Evolutionary conservation across 2,329 filamentous ascomycete species (phyloP).

Genomic region (Xylariaceae sp.): DNA sequence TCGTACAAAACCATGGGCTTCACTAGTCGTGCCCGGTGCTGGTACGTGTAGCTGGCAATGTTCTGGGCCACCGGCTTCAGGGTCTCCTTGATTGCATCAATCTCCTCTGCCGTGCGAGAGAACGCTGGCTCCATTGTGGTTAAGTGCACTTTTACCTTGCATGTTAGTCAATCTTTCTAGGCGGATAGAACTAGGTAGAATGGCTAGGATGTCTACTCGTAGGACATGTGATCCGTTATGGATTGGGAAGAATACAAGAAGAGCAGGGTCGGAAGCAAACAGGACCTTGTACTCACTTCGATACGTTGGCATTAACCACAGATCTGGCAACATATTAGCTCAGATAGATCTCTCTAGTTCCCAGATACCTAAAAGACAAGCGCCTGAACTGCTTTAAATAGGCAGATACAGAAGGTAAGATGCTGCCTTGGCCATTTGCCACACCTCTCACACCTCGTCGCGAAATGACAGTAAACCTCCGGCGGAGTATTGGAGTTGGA

Average conservation of each 20-base stretch:
- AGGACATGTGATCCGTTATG: too few relatives aligned
- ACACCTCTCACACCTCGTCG: neutral
- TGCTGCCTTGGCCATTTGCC: neutral
- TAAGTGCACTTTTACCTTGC: conserved; percentile 56
- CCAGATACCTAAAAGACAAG: neutral
- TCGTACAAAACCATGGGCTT: conserved; percentile 83
- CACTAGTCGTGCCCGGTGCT: conserved; percentile 67
- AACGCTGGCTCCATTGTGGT: conserved; percentile 83
- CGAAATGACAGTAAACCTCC: conserved; percentile 31
- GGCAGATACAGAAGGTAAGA: neutral
- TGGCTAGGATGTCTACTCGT: too few relatives aligned
- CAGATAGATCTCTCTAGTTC: neutral
- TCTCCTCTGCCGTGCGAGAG: conserved; percentile 64
- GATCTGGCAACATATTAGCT: conserved; percentile 42
- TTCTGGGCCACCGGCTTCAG: conserved; percentile 52
- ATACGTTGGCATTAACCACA: conserved; percentile 81
- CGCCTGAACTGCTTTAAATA: neutral
- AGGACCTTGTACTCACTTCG: conserved; percentile 35
- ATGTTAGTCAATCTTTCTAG: conserved; percentile 1
- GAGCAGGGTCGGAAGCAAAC: neutral
- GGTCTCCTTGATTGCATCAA: conserved; percentile 54
- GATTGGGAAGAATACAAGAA: too few relatives aligned
- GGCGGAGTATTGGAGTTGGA: conserved; percentile 15
- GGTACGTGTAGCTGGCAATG: conserved; percentile 61
- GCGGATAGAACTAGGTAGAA: neutral